Base-by-base conservation (phyloP, 768 basidiomycete species). In the Pulveroboletus ravenelii region DNA sequence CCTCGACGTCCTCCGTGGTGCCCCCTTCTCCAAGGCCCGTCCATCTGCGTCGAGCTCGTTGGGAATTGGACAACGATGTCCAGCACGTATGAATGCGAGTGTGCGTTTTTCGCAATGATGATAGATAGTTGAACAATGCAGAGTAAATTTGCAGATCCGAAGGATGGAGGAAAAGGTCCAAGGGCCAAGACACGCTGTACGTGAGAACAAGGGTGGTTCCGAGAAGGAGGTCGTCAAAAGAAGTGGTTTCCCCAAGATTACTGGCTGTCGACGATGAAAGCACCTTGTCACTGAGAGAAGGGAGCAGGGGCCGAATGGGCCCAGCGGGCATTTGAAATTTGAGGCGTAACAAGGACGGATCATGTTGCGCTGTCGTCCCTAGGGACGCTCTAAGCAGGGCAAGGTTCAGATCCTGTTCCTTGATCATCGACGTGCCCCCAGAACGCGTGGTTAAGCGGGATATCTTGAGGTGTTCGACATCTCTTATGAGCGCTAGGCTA, bases 11-110 rank as follows among this genome's bases (percentile, higher is more conserved):
- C 57, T 85, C 86, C 0, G 65, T 71, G 5, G 86, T 89, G 3
- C 91, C 91, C 9, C 93, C 93, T 64, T 93, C 93, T 5, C 86
- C 85, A 0, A 89, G 76, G 3, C 89, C 89, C 6, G 90, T 92
- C 90, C 89, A 93, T 59, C 85, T 78, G 43, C 90, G 76, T 29
- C 92, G 78, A 5, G 82, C 87, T 13, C 93, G 82, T 62, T 94
- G 92, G 5, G 89, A 76, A 58, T 90, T 90, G 2, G 90, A 93
- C 27, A 96, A 73, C 0, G 86, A 84, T 7, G 84, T 77, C 93
- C 93, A 96, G 59, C 87, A 89, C 5, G 78, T 76, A 50, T 90
- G 84, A 12, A 93, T 78, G 27, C 82, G 79, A 0, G 81, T 84
- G 60, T 94, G 93, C 0, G 87, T 88, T 62, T 91, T 89, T 25